Evolutionary conservation across 306 rosid species (phyloP), one percentile per base, ranked within the genome.

Genomic region (Argentina anserina): DNA sequence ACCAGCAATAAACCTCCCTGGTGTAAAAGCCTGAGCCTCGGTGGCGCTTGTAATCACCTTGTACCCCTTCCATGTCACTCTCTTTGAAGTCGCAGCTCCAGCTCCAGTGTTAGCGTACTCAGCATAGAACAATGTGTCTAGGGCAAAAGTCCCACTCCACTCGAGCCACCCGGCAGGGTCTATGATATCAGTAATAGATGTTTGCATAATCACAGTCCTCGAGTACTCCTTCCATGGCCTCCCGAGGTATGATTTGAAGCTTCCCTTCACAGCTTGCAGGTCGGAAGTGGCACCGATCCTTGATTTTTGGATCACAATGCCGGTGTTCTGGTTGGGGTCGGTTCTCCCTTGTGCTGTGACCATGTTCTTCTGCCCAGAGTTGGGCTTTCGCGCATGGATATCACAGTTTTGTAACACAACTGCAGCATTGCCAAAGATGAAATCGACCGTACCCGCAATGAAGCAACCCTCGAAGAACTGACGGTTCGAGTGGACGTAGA

Each of bases 161-260:
- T 77, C 82, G 58, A 70, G 78, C 98, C 98, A 94, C 13, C 98
- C 98, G 5, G 37, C 86, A 1, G 97, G 91, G 46, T 82, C 47
- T 37, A 94, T 91, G 34, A 89, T 87, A 47, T 94, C 81, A 31
- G 85, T 76, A 1, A 94, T 91, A 0, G 33, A 26, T 0, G 85
- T 64, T 7, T 89, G 89, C 90, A 94, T 84, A 4, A 91, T 39
- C 68, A 94, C 95, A 5, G 98, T 94, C 63, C 97, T 88, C 0
- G 97, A 91, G 49, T 94, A 94, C 21, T 76, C 82, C 85, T 94
- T 90, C 98, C 98, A 94, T 2, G 98, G 98, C 72, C 98, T 75
- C 0, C 98, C 98, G 0, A 94, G 86, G 36, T 79, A 94, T 0
- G 98, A 86, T 1, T 86, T 85, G 79, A 94, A 87, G 56, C 60